A percentile compares a stretch with the other conserved stretches of the same genome.
phyloP scores from a whole-genome alignment of 2,329 filamentous ascomycete genomes.

The Zarea fungicola region DNA sequence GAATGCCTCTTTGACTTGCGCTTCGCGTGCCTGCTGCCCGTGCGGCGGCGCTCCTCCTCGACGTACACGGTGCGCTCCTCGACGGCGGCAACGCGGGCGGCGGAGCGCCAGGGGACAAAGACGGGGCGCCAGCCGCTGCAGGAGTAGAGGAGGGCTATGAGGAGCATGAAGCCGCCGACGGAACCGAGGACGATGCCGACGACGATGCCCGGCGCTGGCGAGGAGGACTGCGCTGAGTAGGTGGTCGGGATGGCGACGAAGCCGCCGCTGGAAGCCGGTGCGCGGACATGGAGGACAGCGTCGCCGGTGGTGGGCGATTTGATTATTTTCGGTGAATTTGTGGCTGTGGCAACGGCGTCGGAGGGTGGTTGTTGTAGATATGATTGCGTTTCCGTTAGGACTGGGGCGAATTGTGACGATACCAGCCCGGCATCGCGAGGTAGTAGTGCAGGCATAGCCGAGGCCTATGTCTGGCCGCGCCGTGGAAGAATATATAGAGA shows the following conservation, averaged over 20 bases:
- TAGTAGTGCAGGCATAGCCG: slow-evolving; percentile 1
- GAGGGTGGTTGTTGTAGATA: not conserved
- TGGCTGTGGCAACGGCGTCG: slow-evolving; percentile 14
- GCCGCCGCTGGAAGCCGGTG: slow-evolving; percentile 1
- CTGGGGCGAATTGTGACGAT: too few relatives aligned
- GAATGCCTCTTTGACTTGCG: slow-evolving; percentile 12
- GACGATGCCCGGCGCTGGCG: slow-evolving; percentile 36
- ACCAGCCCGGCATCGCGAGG: too few relatives aligned
- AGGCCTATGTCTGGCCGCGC: not conserved
- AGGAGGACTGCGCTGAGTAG: slow-evolving; percentile 29
- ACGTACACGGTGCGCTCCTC: slow-evolving; percentile 7
- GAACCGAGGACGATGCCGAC: slow-evolving; percentile 41
- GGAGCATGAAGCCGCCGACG: slow-evolving; percentile 45
- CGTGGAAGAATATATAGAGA: too few relatives aligned
- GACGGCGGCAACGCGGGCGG: slow-evolving; percentile 8
- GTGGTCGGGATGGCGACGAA: slow-evolving; percentile 30
- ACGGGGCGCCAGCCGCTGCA: slow-evolving; percentile 40
- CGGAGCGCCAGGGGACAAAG: slow-evolving; percentile 21
- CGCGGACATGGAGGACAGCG: not conserved
- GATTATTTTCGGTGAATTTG: too few relatives aligned
- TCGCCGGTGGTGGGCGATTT: slow-evolving; percentile 14
- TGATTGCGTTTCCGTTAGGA: too few relatives aligned
- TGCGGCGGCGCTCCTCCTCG: not conserved
- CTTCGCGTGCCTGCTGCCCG: too few relatives aligned
- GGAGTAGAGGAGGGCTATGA: slow-evolving; percentile 48